Percentiles rank a stretch among this genome's conserved stretches.
Conservation (phyloP, 345 rosid genomes). For the Stellera chamaejasme region DNA sequence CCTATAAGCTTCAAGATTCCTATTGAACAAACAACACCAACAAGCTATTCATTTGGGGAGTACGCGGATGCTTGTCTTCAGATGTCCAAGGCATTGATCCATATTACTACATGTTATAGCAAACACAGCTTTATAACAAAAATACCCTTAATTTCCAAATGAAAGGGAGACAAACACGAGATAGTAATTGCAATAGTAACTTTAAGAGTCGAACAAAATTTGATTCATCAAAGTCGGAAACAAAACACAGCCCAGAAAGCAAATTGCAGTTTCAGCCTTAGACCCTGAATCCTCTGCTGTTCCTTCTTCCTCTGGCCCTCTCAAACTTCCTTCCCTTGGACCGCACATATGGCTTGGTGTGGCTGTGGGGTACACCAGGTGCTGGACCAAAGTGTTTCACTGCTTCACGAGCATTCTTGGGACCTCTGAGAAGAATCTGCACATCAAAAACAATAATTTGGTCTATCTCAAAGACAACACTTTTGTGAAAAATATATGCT, state of each 20-base stretch:
- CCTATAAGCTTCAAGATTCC: too few relatives aligned
- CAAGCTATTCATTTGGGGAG: too few relatives aligned
- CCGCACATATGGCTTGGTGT: constrained; percentile 82
- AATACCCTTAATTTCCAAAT: constrained; percentile 4
- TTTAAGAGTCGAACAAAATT: constrained; percentile 34
- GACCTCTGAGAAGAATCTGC: constrained; percentile 90
- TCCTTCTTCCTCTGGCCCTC: constrained; percentile 84
- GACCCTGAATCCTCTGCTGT: constrained; percentile 73
- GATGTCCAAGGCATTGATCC: too few relatives aligned
- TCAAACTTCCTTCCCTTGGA: constrained; percentile 88
- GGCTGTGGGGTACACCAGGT: constrained; percentile 97
- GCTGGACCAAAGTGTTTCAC: constrained; percentile 98
- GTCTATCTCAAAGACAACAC: too few relatives aligned
- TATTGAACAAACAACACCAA: too few relatives aligned
- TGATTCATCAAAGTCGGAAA: constrained; percentile 17
- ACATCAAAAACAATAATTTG: background rate
- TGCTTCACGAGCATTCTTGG: constrained; percentile 92
- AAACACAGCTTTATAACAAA: background rate
- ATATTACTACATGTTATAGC: background rate
- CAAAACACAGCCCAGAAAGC: constrained; percentile 17
- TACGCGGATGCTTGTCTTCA: too few relatives aligned
- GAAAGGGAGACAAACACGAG: constrained; percentile 7
- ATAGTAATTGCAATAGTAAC: constrained; percentile 5
- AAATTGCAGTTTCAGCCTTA: constrained; percentile 21
- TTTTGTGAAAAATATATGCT: background rate